A percentile compares a stretch with the other conserved stretches of the same genome.
phyloP scores from a whole-genome alignment of 176 grass and related monocot genomes.

The Rhynchospora breviuscula region DNA sequence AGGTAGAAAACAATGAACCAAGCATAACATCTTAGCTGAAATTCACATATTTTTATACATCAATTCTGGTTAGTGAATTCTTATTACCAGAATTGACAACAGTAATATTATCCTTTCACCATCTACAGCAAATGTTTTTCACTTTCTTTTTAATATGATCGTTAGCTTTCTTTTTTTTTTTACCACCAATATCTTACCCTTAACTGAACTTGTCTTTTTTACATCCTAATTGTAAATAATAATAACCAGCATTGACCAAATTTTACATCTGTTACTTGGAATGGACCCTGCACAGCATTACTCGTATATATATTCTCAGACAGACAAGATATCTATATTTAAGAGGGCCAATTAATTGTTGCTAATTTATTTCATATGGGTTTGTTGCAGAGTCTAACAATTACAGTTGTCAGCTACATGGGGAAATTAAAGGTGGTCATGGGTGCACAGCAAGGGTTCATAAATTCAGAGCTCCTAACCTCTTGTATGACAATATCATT shows the following conservation, averaged over 20 bases:
- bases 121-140: background rate
- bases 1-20: slow-evolving; percentile 5
- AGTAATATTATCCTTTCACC: background rate
- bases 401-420: slow-evolving; percentile 42
- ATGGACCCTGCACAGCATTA: background rate
- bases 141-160: background rate
- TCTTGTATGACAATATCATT: slow-evolving; percentile 32
- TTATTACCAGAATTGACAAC: background rate
- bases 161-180: background rate
- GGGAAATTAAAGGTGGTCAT: slow-evolving; percentile 32
- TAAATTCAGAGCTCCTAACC: slow-evolving; percentile 27
- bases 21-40: background rate
- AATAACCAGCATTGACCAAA: background rate
- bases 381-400: slow-evolving; percentile 24
- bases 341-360: background rate
- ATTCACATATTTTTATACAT: background rate
- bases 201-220: background rate
- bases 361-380: background rate
- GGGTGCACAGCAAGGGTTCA: slow-evolving; percentile 34
- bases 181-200: background rate
- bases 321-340: background rate
- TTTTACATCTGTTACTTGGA: background rate
- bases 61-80: background rate
- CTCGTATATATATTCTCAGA: background rate
- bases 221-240: background rate